Evolutionary conservation across 2,329 filamentous ascomycete genomes (phyloP), one percentile per base, ranked within the genome.

Genomic region (Botrytis porri): DNA sequence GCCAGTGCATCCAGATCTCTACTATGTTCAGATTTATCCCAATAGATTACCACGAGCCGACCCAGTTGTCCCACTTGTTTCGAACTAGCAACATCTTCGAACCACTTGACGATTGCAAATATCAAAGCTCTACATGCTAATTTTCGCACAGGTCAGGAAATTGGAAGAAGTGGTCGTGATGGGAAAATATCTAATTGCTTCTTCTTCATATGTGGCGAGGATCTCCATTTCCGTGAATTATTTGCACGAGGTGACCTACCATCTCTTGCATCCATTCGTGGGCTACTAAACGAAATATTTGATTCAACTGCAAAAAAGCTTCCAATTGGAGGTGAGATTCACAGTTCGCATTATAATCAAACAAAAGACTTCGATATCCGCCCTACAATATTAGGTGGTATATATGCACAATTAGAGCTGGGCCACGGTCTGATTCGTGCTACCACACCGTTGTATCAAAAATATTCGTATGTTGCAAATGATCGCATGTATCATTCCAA

Each of bases 391-490:
- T 81, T 90, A 9, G 81, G 82, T 57, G 86, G 87, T 69, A 84
- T 90, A 25, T 88, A 89, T 69, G 87, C 88, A 0, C 85, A 87
- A n/a, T 81, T 91, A 1, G 89, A 91, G 77, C 82, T 91, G 7
- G 85, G 85, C 4, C 89, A 88, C 74, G 82, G 82, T 0, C 81
- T 90, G 0, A 83, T 91, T 43, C 84, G 89, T 35, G 88, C 85
- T 25, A 86, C 84, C 29, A 90, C 85, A 0, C 87, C 85, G 0
- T 86, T 89, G 59, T 91, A 90, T 74, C 85, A 83, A 12, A 82
- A 83, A 1, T 90, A 90, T 79, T 83, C 83, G 45, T 91, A 85
- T 76, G 83, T 83, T 63, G 80, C 81, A 20, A 39, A 59, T 8
- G 81, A 75, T 4, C 62, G 75, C 0, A 77, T 69, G 1, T 85